Evolutionary conservation across 352 stramenopile species (phyloP).

Genomic region (Globisporangium echinulatum): DNA sequence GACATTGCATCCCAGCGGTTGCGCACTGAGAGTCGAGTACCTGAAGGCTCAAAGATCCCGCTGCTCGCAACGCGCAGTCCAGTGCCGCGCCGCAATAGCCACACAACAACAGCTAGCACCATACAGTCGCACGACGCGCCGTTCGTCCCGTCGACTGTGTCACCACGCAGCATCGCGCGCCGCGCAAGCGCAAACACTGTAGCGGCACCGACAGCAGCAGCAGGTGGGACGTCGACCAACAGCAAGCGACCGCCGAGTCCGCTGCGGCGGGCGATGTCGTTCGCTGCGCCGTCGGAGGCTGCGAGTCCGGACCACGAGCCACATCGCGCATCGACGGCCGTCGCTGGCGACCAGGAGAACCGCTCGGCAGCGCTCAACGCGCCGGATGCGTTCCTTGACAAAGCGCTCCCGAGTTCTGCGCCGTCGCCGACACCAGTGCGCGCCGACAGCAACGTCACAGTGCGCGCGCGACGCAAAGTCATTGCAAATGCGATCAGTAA

Average conservation of each 20-base stretch:
- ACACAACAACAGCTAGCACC: background rate
- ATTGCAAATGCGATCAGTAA: background rate
- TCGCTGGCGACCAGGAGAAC: background rate
- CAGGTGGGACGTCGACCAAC: conserved; percentile 1
- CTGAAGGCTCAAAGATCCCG: conserved; percentile 15
- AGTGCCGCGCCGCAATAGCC: background rate
- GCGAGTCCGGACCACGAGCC: background rate
- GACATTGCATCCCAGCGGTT: conserved; percentile 4
- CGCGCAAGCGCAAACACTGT: background rate
- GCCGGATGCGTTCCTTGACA: conserved; percentile 9
- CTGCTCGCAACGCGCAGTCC: conserved; percentile 5
- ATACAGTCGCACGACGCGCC: conserved; percentile 12
- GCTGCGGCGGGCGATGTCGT: background rate
- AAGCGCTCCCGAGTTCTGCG: conserved; percentile 8
- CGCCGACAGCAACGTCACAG: conserved; percentile 11
- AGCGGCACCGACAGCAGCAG: background rate
- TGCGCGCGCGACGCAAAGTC: conserved; percentile 5
- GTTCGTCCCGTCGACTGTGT: background rate
- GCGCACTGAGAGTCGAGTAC: too few relatives aligned
- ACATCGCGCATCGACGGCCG: background rate
- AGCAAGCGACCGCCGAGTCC: background rate
- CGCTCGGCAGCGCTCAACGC: background rate
- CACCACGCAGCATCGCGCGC: background rate
- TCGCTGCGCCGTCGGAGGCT: background rate
- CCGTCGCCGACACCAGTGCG: conserved; percentile 1